phyloP scores from a whole-genome alignment of 2,329 filamentous ascomycete genomes.

The Epichloe aotearoae region DNA sequence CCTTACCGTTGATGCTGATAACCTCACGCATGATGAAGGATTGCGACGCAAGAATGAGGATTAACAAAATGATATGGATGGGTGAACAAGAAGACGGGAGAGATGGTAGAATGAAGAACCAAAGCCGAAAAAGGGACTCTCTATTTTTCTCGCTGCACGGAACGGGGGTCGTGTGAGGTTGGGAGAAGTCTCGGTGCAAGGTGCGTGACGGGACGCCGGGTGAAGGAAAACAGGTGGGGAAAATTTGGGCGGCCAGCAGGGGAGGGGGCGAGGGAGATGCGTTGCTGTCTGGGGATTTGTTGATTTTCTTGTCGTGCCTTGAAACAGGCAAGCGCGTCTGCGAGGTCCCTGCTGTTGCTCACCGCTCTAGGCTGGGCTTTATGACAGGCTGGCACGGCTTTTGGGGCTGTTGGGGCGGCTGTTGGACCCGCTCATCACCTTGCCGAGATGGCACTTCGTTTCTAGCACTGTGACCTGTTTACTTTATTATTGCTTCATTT shows the following conservation, averaged over 20 bases:
- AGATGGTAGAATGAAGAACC: slow-evolving; percentile 13
- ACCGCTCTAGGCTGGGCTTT: neutral
- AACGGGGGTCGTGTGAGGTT: slow-evolving; percentile 10
- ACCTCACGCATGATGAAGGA: slow-evolving; percentile 87
- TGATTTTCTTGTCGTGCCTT: slow-evolving; percentile 23
- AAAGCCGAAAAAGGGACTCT: slow-evolving; percentile 7
- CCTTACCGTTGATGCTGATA: slow-evolving; percentile 94
- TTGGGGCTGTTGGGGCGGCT: neutral
- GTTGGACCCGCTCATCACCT: neutral
- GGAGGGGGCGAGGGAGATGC: slow-evolving; percentile 8
- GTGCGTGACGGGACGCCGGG: slow-evolving; percentile 11
- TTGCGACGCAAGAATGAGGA: slow-evolving; percentile 8
- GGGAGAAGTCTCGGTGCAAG: slow-evolving; percentile 13
- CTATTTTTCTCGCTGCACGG: slow-evolving; percentile 8
- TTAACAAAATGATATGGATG: slow-evolving; percentile 11
- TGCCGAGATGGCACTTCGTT: slow-evolving; percentile 1
- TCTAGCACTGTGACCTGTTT: slow-evolving; percentile 3
- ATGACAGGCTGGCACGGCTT: too few species aligned
- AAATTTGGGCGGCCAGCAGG: slow-evolving; percentile 29
- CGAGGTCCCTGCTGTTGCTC: slow-evolving; percentile 4
- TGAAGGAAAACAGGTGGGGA: slow-evolving; percentile 32
- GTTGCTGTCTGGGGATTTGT: slow-evolving; percentile 24
- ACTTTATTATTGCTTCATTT: slow-evolving; percentile 4
- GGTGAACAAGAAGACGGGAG: slow-evolving; percentile 6
- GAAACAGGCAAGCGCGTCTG: slow-evolving; percentile 22